Evolutionary conservation across 257 asterid species (phyloP), one percentile per base, ranked within the genome.

Genomic region (Knoxia roxburghii): DNA sequence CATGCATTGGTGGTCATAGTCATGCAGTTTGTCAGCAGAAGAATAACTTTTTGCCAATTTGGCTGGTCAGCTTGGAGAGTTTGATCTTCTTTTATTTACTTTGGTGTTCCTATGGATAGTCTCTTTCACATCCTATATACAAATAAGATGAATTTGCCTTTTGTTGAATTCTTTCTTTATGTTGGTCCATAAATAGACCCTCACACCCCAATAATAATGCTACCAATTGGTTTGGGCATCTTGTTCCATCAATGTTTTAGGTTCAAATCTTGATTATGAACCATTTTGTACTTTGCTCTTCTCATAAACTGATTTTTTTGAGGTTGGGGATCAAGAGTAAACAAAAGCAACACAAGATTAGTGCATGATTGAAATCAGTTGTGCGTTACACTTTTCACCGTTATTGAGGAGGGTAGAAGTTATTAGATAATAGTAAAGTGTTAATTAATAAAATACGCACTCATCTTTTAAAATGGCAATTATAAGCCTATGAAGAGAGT

Each of bases 101-200:
- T 18, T n/a, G 17, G 27, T 32, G 70, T 32, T 52, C 9, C 27
- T 13, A 39, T 30, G 50, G 60, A 35, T 33, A 6, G 61, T 51
- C 63, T 57, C 10, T 57, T 15, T 57, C 61, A 33, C 51, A 0
- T 37, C 41, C 4, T 14, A 15, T 51, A 20, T 33, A 39, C 32
- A 51, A 39, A 50, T 21, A 0, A 6, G 32, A 26, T 52, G 70
- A 60, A 65, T 13, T 65, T 32, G 43, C 50, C 32, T 50, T 35
- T 65, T 2, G 50, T 15, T 35, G n/a, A 21, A 17, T 49, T 65
- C 61, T 51, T 37, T 26, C 15, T 13, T n/a, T 50, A 2, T 13
- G 70, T 50, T 65, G 30, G 48, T 37, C 69, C 33, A 33, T 27
- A 65, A 65, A 60, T 50, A 49, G 70, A 65, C 49, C 43, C 18